These are phyloP conservation scores for Kwoniella mangroviensis DNA, from an alignment of 768 basidiomycete species.

Conservation along the genomic window DNA sequence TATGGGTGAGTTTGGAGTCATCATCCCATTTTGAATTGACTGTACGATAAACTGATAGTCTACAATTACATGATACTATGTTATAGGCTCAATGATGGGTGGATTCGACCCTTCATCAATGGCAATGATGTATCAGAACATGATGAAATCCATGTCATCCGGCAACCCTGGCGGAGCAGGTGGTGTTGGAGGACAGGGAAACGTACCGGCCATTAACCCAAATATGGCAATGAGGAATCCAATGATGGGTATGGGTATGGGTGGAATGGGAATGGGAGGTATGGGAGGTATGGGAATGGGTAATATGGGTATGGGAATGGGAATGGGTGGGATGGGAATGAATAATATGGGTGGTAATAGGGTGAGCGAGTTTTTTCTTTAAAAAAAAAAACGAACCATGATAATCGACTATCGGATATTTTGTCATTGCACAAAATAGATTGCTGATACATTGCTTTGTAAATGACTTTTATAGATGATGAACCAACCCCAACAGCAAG, in stretches of 20 bases:
- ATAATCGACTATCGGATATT: too few species aligned
- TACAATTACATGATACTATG: neutral
- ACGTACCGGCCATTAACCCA: slow-evolving; percentile 53
- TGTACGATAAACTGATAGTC: neutral
- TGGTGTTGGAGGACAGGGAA: slow-evolving; percentile 36
- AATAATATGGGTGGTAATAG: slow-evolving; percentile 32
- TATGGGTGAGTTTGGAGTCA: slow-evolving; percentile 19
- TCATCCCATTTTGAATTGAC: neutral
- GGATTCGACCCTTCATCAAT: slow-evolving; percentile 86
- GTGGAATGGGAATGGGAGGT: slow-evolving; percentile 39
- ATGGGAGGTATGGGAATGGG: slow-evolving; percentile 45
- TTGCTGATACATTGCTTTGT: slow-evolving; percentile 5
- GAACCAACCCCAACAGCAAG: neutral
- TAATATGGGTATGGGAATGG: slow-evolving; percentile 56
- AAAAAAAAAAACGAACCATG: too few species aligned
- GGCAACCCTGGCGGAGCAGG: neutral
- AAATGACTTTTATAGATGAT: slow-evolving; percentile 1
- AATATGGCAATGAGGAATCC: slow-evolving; percentile 48
- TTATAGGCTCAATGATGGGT: slow-evolving; percentile 57
- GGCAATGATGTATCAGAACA: slow-evolving; percentile 86
- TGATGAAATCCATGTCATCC: slow-evolving; percentile 60
- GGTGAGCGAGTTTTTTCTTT: slow-evolving; percentile 16
- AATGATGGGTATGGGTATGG: slow-evolving; percentile 35
- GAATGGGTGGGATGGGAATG: slow-evolving; percentile 45
- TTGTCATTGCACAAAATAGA: too few species aligned